These are phyloP conservation scores for Cladosporium austrohemisphaericum DNA, from an alignment of 2,329 filamentous ascomycete genomes.

Conservation along the genomic window DNA sequence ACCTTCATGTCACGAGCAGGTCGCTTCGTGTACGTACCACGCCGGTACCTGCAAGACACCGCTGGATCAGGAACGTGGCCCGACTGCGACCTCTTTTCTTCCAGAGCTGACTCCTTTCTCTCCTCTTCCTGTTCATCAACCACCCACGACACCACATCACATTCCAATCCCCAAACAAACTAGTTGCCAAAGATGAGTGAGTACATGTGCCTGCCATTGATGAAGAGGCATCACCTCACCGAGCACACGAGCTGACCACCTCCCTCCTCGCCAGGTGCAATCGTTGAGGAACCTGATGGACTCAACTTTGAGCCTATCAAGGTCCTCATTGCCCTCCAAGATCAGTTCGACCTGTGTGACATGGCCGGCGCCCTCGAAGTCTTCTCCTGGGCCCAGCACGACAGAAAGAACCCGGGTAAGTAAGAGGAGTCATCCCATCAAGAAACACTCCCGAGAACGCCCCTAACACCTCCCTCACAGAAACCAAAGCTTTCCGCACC, in stretches of 20 bases:
- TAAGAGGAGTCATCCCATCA: constrained; percentile 1
- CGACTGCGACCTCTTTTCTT: constrained; percentile 13
- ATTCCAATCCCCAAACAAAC: constrained; percentile 4
- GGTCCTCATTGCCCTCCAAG: constrained; percentile 57
- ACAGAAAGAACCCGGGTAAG: constrained; percentile 51
- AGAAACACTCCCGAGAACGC: background rate
- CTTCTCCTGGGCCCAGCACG: constrained; percentile 52
- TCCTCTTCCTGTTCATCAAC: constrained; percentile 1
- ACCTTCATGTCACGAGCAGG: background rate
- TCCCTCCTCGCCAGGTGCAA: constrained; percentile 36
- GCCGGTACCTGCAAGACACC: background rate
- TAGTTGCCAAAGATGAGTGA: constrained; percentile 17
- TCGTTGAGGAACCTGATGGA: constrained; percentile 37
- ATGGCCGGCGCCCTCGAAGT: constrained; percentile 58
- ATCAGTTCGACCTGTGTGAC: constrained; percentile 55
- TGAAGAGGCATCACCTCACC: background rate
- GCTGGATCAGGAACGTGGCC: constrained; percentile 10
- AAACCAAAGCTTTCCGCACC: constrained; percentile 52
- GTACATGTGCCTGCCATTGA: background rate
- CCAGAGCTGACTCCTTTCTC: constrained; percentile 6
- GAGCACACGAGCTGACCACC: background rate
- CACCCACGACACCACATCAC: background rate
- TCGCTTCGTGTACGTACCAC: constrained; percentile 1
- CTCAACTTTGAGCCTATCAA: constrained; percentile 48
- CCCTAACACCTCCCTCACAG: constrained; percentile 28